These are phyloP conservation scores for Anethum foeniculum DNA, from an alignment of 140 eudicot species.

Conservation along the genomic window DNA sequence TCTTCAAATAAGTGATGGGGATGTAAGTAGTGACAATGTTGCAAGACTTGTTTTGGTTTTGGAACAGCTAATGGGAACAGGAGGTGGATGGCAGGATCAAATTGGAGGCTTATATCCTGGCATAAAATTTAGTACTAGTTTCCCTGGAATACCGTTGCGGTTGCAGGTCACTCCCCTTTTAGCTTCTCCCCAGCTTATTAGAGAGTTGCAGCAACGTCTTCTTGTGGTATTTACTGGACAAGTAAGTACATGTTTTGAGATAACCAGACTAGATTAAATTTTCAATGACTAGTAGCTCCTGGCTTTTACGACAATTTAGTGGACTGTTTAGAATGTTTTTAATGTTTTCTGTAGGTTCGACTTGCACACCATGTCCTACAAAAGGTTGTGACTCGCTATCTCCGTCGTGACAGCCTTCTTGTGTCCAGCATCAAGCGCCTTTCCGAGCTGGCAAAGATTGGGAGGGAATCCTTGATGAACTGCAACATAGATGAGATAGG, in stretches of 20 bases:
- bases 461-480: conserved; percentile 96
- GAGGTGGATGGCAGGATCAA: conserved; percentile 98
- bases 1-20: conserved; percentile 65
- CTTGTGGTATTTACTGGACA: conserved; percentile 95
- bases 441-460: conserved; percentile 80
- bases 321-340: not conserved
- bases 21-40: conserved; percentile 77
- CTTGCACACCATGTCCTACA: conserved; percentile 90
- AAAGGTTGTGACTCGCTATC: conserved; percentile 87
- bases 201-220: conserved; percentile 68
- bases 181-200: conserved; percentile 59
- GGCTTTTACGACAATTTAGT: not conserved
- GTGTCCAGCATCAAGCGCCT: conserved; percentile 94
- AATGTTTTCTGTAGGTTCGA: conserved; percentile 51
- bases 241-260: conserved; percentile 30
- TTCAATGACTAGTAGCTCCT: not conserved
- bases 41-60: conserved; percentile 84
- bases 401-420: conserved; percentile 74
- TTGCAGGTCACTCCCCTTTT: conserved; percentile 80
- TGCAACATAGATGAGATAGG: conserved; percentile 74
- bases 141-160: conserved; percentile 91
- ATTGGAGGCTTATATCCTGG: conserved; percentile 91
- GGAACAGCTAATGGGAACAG: conserved; percentile 99
- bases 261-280: not conserved
- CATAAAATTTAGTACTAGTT: conserved; percentile 71